Evolutionary conservation across 148 eudicot genomes (phyloP).

Genomic region (Vaccinium macrocarpon): DNA sequence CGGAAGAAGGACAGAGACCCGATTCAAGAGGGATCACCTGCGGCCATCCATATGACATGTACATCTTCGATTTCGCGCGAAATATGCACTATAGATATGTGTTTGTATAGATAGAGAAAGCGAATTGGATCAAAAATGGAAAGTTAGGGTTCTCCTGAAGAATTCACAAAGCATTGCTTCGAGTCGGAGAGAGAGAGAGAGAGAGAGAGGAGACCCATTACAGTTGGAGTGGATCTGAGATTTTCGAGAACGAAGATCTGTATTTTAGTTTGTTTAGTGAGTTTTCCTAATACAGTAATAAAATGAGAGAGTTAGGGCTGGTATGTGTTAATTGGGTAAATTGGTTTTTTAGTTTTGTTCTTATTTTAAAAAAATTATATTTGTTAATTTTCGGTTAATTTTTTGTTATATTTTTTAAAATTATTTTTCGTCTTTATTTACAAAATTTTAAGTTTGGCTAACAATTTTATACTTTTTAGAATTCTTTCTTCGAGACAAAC

Average conservation of each 20-base stretch:
- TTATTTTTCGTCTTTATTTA: no score
- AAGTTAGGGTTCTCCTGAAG: slow-evolving; percentile 25
- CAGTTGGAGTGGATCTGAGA: slow-evolving; percentile 50
- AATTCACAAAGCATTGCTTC: slow-evolving; percentile 22
- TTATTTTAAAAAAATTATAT: no score
- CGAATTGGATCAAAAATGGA: background rate
- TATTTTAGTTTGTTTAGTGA: no score
- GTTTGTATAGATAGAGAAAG: background rate
- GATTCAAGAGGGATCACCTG: slow-evolving; percentile 83
- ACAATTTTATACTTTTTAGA: no score
- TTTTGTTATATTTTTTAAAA: no score
- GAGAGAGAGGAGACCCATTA: slow-evolving; percentile 21
- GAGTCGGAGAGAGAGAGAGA: slow-evolving; percentile 14
- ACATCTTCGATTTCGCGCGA: slow-evolving; percentile 55
- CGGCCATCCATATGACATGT: slow-evolving; percentile 99
- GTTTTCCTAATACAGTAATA: no score
- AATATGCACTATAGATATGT: background rate
- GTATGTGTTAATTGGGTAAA: no score
- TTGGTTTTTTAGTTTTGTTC: no score
- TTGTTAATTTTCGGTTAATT: no score
- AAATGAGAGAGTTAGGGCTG: no score
- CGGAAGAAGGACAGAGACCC: slow-evolving; percentile 49
- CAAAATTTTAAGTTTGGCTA: no score
- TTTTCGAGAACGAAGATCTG: slow-evolving; percentile 16
- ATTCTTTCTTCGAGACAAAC: no score